Base-by-base conservation (phyloP, 805 yeast genomes). In the Zygosaccharomyces kombuchaensis region DNA sequence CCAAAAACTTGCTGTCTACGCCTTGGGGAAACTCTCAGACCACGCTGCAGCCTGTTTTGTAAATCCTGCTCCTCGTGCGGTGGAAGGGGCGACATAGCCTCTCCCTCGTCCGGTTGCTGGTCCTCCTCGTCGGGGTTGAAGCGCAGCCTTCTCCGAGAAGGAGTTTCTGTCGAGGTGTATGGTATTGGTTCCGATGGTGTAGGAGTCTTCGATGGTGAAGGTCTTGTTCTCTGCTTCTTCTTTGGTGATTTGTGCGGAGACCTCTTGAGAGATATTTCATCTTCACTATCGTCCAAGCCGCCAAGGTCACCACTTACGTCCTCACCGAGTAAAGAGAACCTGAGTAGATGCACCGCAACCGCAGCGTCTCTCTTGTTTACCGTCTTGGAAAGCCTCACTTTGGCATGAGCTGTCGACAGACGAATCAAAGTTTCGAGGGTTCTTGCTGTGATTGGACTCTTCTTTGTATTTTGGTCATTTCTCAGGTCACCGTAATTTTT, bases 381-480 rank as follows among this genome's bases (percentile, higher is more conserved):
- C 1, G 78, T 75, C 55, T 77, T 79, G 17, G 95, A 84, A 46
- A 93, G 72, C 56, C 98, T 77, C n/a, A 91, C 87, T 65, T 93
- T 91, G 9, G 98, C 98, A 67, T 93, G 98, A 0, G 99, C 98
- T 1, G 97, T 87, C 0, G 97, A 75, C 48, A 91, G 72, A 74
- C 99, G 95, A 65, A 91, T 91, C 54, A 91, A 73, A 0, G 99
- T 91, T 68, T 91, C 99, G 56, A 91, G 73, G 4, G 98, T 93
- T 81, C 99, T 86, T n/a, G 98, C 96, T 1, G 99, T 91, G 54
- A 91, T 87, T 30, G 99, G 98, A 1, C 96, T 84, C 0, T 96
- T 90, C 60, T 81, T 77, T 43, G 84, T 78, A 54, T 82, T 85
- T 59, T 82, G 84, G 52, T 84, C 86, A 63, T 89, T 90, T 71